Evolutionary conservation across 2,329 filamentous ascomycete genomes (phyloP), one percentile per base, ranked within the genome.

Genomic region (Paecilomyces fulvus): DNA sequence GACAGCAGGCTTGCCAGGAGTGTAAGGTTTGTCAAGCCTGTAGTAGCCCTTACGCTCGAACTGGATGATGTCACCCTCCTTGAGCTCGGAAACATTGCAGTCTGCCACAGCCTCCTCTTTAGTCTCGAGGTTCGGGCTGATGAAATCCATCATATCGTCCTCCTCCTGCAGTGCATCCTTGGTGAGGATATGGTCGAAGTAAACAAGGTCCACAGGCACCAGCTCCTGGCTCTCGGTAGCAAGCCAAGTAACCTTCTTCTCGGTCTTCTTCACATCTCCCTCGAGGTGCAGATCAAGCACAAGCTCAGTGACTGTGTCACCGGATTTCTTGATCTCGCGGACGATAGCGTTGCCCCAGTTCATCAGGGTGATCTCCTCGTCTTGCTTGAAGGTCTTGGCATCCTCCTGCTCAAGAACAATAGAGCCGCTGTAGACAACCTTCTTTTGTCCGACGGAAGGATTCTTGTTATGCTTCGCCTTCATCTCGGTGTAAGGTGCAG

Each of bases 241-340:
- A 51, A 97, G 78, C 92, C 92, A 97, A 0, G 92, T 96, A 37
- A 97, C 84, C 80, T 97, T 97, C 84, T 96, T 96, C 68, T 90
- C 86, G 0, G 92, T 97, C 69, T 89, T 87, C 80, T 95, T 96
- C 73, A 97, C 89, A 71, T 97, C 92, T 56, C 92, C 92, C 65
- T 88, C 84, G 52, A 96, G 83, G 73, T 97, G 88, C n/a, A 96
- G 83, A 75, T 96, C 90, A 55, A 94, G 79, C 57, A 88, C 87
- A 43, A 96, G 80, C 33, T 76, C 78, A 11, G 85, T 87, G 65
- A 96, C 85, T 17, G 74, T 73, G 30, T 76, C 73, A 25, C 64
- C 61, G 56, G 77, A 72, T 31, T 77, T 76, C 51, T 82, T 78
- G 61, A 77, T 75, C 66, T 74, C 74, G 52, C 72, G 65, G 74